Base-by-base conservation (phyloP, 2,329 filamentous ascomycete species). In the Pyricularia grisea region DNA sequence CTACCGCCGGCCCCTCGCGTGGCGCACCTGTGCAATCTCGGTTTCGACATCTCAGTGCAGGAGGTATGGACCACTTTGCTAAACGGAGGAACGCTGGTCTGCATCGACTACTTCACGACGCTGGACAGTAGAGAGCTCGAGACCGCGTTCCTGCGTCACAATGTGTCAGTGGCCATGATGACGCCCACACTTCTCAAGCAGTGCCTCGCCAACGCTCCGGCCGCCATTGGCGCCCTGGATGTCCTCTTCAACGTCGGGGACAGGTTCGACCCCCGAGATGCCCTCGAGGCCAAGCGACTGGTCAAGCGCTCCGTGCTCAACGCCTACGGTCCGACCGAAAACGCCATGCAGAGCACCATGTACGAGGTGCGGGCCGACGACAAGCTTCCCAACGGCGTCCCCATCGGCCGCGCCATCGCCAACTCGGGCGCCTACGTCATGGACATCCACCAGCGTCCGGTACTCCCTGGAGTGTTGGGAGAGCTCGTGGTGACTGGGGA, bases 401-500 rank as follows among this genome's bases (percentile, higher is more conserved):
- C 65, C 10, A 61, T 69, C 28, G 65, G 55, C n/a, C 31, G 31
- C 30, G 30, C 42, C 30, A 65, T 65, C 25, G 61, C 61, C 61
- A 65, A 65, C 31, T 65, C 61, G 4, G 61, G 61, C 17, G 71
- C 81, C 2, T 83, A 81, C 69, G 77, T 85, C 17, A 74, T 84
- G 1, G 78, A 83, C 68, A 70, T 73, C 9, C 69, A 75, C 1
- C 70, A 74, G 58, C 70, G 72, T 5, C 73, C 76, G 2, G 69
- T 77, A 0, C 78, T 80, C 2, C 70, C 71, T 0, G 80, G 79
- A 0, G 74, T 78, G 0, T 73, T 78, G 20, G 81, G 81, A 0
- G 77, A 83, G 70, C 75, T 84, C 9, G 77, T 75, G 64, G 71
- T 81, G 2, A 76, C 78, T 1, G 81, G 82, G 3, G 73, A 79